These are phyloP conservation scores for Penicillium bovifimosum DNA, from an alignment of 495 filamentous ascomycete genomes.

Conservation along the genomic window DNA sequence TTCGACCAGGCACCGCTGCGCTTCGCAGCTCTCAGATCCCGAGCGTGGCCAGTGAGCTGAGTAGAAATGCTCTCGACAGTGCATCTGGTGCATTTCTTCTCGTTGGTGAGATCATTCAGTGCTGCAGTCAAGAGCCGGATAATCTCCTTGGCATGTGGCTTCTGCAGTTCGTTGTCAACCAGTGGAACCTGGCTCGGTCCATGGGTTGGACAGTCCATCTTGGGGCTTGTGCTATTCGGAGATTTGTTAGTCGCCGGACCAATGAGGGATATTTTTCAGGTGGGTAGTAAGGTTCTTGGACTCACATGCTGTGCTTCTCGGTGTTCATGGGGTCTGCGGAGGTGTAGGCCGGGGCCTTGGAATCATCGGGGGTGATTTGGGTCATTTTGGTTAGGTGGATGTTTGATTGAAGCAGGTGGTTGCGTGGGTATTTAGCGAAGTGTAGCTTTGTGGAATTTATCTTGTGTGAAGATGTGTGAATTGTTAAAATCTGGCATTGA, in stretches of 20 bases:
- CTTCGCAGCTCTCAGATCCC: constrained; percentile 12
- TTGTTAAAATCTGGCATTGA: neutral
- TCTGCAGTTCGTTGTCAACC: constrained; percentile 12
- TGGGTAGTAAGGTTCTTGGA: neutral
- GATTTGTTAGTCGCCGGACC: neutral
- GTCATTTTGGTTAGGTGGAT: neutral
- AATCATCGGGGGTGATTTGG: neutral
- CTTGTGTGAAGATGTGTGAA: too few species aligned
- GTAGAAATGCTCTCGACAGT: constrained; percentile 10
- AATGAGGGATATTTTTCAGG: neutral
- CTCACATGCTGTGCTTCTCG: neutral
- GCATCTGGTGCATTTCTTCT: constrained; percentile 14
- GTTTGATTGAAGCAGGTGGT: neutral
- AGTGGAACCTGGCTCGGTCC: constrained; percentile 9
- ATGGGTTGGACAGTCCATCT: constrained; percentile 5
- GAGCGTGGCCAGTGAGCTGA: constrained; percentile 10
- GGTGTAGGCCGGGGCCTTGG: neutral
- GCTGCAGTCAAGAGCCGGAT: constrained; percentile 1
- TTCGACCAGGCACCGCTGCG: constrained; percentile 15
- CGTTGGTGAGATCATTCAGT: constrained; percentile 12
- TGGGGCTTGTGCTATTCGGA: constrained; percentile 1
- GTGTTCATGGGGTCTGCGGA: neutral
- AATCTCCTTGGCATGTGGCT: constrained; percentile 3
- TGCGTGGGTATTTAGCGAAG: too few species aligned
- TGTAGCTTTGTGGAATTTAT: too few species aligned